Evolutionary conservation across 2,329 filamentous ascomycete genomes (phyloP), one percentile per base, ranked within the genome.

Genomic region (Pseudogymnoascus sp.): DNA sequence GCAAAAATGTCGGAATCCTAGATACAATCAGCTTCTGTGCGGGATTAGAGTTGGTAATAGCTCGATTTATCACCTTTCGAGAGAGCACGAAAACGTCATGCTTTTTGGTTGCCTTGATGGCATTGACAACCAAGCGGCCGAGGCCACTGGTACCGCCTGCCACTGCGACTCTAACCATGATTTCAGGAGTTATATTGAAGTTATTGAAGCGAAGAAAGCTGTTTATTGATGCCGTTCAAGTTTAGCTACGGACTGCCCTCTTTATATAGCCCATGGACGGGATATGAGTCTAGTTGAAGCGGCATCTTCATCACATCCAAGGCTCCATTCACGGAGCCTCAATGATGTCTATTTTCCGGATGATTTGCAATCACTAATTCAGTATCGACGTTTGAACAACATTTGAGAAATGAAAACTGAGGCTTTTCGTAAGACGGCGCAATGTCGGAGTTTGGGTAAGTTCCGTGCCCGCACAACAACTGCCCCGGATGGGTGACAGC

Each of bases 31-130:
- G 16, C 8, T 35, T 7, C 6, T 3, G 4, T 30, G n/a, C 6
- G 6, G 28, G n/a, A 35, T 11, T 2, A 11, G 12, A 35, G 12
- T 2, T 25, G 2, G 8, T 20, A 3, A 33, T 1, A 9, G 16
- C 5, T 18, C 11, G 35, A 20, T 22, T 9, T 30, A 25, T 16
- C 64, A 71, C 68, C 63, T 68, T 69, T 66, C 69, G 65, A 35
- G 68, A 70, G 64, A 70, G 63, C 39, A 68, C 57, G 28, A 70
- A 68, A 54, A 69, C 66, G 36, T 70, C 66, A 64, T 71, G 63
- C 50, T 68, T 66, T 30, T 65, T 68, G 28, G 65, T 67, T n/a
- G 64, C 63, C 18, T 64, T 57, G 8, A 72, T 60, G n/a, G 68
- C 68, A 2, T 69, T 60, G 8, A 65, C 62, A 16, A 71, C 71